Evolutionary conservation across 2,329 filamentous ascomycete genomes (phyloP).

Genomic region (Aspergillus niger): DNA sequence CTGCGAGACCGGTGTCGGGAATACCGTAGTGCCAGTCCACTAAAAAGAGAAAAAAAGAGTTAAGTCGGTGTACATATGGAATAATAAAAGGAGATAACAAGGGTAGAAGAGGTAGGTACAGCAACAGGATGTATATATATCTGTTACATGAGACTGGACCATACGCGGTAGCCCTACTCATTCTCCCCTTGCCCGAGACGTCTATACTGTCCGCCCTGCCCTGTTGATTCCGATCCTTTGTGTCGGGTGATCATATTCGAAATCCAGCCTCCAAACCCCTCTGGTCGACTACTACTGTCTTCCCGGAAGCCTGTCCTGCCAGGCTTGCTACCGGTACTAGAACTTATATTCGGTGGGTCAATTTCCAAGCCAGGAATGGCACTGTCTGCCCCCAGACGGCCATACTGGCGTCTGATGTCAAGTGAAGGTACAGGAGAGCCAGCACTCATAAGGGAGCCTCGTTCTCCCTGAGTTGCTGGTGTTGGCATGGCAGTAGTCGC

Average conservation of each 20-base stretch:
- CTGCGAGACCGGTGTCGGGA: not conserved
- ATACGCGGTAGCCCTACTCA: conserved; percentile 9
- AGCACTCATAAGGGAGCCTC: conserved; percentile 75
- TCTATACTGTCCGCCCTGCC: conserved; percentile 46
- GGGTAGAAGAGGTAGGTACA: not conserved
- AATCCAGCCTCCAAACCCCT: conserved; percentile 71
- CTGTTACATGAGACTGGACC: not conserved
- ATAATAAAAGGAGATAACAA: not conserved
- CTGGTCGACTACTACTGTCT: conserved; percentile 39
- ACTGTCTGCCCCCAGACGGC: conserved; percentile 59
- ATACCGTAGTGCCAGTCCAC: not conserved
- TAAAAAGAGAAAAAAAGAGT: not conserved
- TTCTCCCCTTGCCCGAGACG: conserved; percentile 48
- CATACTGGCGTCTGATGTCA: conserved; percentile 60
- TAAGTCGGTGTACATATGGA: not conserved
- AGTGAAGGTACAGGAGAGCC: conserved; percentile 80
- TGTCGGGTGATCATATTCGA: conserved; percentile 64
- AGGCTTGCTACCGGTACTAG: conserved; percentile 53
- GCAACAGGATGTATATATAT: conserved; percentile 1
- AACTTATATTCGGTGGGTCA: conserved; percentile 68
- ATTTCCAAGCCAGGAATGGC: conserved; percentile 81
- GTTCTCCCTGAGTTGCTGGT: conserved; percentile 74
- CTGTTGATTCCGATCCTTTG: conserved; percentile 41
- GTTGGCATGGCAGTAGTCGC: conserved; percentile 81
- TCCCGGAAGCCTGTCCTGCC: conserved; percentile 37